phyloP scores from a whole-genome alignment of 148 eudicot species.

The Limonium bicolor region DNA sequence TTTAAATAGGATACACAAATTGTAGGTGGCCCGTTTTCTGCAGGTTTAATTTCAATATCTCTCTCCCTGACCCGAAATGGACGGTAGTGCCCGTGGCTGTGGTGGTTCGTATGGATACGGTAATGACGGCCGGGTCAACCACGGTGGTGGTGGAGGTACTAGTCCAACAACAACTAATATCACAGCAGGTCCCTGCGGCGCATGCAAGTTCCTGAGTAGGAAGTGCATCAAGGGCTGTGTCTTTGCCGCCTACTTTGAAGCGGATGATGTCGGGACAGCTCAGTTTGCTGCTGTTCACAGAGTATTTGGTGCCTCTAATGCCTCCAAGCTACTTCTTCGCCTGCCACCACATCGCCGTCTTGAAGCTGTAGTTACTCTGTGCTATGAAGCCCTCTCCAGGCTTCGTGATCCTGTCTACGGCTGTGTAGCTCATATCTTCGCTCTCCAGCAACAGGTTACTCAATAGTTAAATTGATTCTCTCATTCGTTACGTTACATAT shows the following conservation, averaged over 20 bases:
- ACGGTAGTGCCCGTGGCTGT: too few relatives aligned
- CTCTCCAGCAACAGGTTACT: constrained; percentile 83
- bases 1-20: too few relatives aligned
- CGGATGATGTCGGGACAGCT: constrained; percentile 53
- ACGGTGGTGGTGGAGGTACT: too few relatives aligned
- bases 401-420: constrained; percentile 82
- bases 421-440: constrained; percentile 52
- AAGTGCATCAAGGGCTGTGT: constrained; percentile 57
- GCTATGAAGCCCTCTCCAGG: constrained; percentile 75
- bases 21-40: too few relatives aligned
- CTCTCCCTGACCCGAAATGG: too few relatives aligned
- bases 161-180: too few relatives aligned
- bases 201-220: constrained; percentile 64
- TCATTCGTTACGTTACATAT: not conserved
- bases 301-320: constrained; percentile 68
- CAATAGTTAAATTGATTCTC: too few relatives aligned
- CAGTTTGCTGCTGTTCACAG: constrained; percentile 73
- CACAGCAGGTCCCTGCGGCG: constrained; percentile 89
- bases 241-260: constrained; percentile 63
- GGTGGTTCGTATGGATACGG: too few relatives aligned
- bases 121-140: too few relatives aligned
- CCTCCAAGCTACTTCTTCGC: constrained; percentile 51
- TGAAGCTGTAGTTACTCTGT: constrained; percentile 61
- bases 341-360: constrained; percentile 45
- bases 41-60: too few relatives aligned